Evolutionary conservation across 2,329 filamentous ascomycete genomes (phyloP), one percentile per base, ranked within the genome.

Genomic region (Trichophyton equinum): DNA sequence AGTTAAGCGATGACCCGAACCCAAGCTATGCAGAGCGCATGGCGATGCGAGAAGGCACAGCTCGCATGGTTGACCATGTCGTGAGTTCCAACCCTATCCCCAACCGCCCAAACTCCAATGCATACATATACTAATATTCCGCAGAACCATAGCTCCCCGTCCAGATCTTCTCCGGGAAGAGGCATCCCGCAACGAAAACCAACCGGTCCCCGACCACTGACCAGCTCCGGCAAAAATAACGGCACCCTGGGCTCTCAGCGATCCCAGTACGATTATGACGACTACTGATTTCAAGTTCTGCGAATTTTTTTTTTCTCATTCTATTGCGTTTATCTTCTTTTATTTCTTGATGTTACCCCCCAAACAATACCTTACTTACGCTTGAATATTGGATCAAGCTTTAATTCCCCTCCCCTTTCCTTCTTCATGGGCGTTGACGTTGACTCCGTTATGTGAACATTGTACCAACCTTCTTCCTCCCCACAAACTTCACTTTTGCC

Each of bases 201-300:
- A 42, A 78, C 77, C 9, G 77, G 77, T 7, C 77, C 77, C 59
- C 75, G 77, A 61, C 77, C 77, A 7, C 70, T 78, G 57, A 74
- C 70, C 18, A 74, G 73, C 55, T 66, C 69, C 40, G 65, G 69
- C 40, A 68, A 65, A 59, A 22, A 49, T 70, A 69, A 62, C 66
- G 67, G 61, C 67, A 67, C 8, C 66, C 68, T 47, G 67, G 69
- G 18, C 72, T 42, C 71, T 70, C 7, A 67, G 68, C 61, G 69
- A 68, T 44, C 65, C 71, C 60, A 74, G 27, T 36, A 76, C 61
- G 71, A 72, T 62, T 72, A 73, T 60, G 68, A 72, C 61, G 67
- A 71, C 49, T 72, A 73, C 36, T 63, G 56, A 62, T 64, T 42
- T 27, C 56, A 62, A 60, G 57, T 61, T 60, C 33, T 38, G 33